phyloP scores from a whole-genome alignment of 2,329 filamentous ascomycete genomes.

The Trichophyton simii region DNA sequence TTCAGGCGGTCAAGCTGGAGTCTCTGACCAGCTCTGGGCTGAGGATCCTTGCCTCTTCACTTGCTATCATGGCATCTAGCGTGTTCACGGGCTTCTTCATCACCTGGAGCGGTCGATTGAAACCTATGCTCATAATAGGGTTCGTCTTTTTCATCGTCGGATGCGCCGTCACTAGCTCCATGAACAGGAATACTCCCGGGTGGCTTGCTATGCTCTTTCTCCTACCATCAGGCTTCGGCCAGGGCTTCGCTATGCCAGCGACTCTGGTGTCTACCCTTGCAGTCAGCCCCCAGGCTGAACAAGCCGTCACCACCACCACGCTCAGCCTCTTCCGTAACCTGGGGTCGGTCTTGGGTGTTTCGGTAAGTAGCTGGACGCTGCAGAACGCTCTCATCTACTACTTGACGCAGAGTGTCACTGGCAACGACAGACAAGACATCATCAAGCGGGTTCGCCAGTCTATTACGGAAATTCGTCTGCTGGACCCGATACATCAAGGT shows the following conservation, averaged over 20 bases:
- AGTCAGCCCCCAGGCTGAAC: slow-evolving; percentile 46
- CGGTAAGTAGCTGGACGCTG: slow-evolving; percentile 56
- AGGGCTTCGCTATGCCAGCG: slow-evolving; percentile 53
- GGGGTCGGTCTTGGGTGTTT: slow-evolving; percentile 62
- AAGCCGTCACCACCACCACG: slow-evolving; percentile 58
- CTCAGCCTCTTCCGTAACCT: slow-evolving; percentile 59
- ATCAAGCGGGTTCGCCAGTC: slow-evolving; percentile 41
- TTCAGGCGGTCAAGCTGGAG: slow-evolving; percentile 60
- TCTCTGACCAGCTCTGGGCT: slow-evolving; percentile 60
- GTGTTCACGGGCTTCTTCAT: slow-evolving; percentile 51
- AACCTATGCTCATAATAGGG: slow-evolving; percentile 47
- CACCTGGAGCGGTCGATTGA: slow-evolving; percentile 46
- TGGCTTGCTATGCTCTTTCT: slow-evolving; percentile 45
- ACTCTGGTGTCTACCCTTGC: slow-evolving; percentile 53
- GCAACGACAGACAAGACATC: slow-evolving; percentile 43
- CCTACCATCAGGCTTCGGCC: slow-evolving; percentile 44
- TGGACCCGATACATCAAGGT: slow-evolving; percentile 34
- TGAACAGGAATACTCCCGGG: slow-evolving; percentile 42
- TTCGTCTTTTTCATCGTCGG: slow-evolving; percentile 39
- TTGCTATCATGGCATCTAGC: slow-evolving; percentile 44
- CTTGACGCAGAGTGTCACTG: slow-evolving; percentile 47
- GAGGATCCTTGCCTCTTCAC: slow-evolving; percentile 52
- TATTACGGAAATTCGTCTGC: slow-evolving; percentile 35
- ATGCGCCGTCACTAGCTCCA: slow-evolving; percentile 37
- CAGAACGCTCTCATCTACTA: slow-evolving; percentile 56